Percentiles rank a stretch among this genome's conserved stretches.
Conservation (phyloP, 768 basidiomycete genomes). For the Daedaleopsis nitida region DNA sequence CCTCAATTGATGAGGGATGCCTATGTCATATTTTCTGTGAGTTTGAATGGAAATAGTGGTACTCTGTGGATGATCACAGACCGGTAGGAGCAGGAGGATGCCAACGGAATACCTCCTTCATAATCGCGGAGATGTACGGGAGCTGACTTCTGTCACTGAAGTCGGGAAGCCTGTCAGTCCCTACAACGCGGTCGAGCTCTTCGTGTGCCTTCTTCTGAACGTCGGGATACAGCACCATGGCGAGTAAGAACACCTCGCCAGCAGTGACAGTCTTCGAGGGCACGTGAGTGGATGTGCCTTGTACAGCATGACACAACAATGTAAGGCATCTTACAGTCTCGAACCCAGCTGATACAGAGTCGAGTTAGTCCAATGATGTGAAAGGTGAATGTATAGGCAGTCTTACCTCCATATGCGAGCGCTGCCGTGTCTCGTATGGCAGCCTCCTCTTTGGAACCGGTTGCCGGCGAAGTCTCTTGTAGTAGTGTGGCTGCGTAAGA, state of each 20-base stretch:
- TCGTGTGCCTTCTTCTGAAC: constrained; percentile 28
- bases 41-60: no score
- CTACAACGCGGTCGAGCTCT: constrained; percentile 30
- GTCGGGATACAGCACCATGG: constrained; percentile 30
- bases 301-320: not conserved
- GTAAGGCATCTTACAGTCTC: not conserved
- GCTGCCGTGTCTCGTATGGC: no score
- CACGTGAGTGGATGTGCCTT: no score
- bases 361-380: no score
- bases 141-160: constrained; percentile 28
- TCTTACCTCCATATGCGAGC: no score
- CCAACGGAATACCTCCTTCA: constrained; percentile 22
- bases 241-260: constrained; percentile 26
- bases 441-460: no score
- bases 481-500: no score
- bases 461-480: no score
- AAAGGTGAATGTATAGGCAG: no score
- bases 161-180: constrained; percentile 25
- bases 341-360: not conserved
- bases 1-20: constrained; percentile 23
- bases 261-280: not conserved
- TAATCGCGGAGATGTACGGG: constrained; percentile 29
- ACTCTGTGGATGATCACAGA: no score
- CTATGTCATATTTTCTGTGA: no score
- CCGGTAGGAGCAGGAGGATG: not conserved